Evolutionary conservation across 495 filamentous ascomycete genomes (phyloP), one percentile per base, ranked within the genome.

Genomic region (Aspergillus kassunensis): DNA sequence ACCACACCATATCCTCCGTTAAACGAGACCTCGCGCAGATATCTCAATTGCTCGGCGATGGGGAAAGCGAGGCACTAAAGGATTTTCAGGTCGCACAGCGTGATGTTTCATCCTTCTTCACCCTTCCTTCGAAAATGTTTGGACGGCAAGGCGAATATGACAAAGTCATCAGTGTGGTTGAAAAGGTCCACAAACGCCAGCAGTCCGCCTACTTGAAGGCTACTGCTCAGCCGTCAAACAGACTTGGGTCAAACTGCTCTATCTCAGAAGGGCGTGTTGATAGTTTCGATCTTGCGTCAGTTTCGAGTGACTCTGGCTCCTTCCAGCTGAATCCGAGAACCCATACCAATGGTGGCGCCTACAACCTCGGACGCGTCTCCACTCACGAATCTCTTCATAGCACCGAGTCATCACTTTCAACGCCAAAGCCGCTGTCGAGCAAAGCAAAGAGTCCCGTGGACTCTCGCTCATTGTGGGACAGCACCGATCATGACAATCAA

Each of bases 71-170:
- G 46, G 80, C 79, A 0, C 68, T 95, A 44, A 80, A 78, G 51
- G 76, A 84, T 20, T 95, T 88, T 64, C 68, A 80, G 46, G 81
- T 91, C 52, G 90, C 80, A 33, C 79, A 82, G 16, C 85, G 81
- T 40, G 90, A 95, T 63, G 78, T 93, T 1, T 92, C 89, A 2
- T 91, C 88, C 2, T 91, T 90, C 59, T 96, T 95, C 64, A 85
- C 86, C 44, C 78, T 95, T 11, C 90, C 90, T 3, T 79, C 80
- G 2, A 67, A 70, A n/a, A 89, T 90, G 80, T 83, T 93, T 50
- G 90, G 91, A 15, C 80, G 90, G 50, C 76, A 82, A 45, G 71
- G 82, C 54, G 90, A 95, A 60, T 82, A 81, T 37, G 68, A 81
- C 16, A 78, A 75, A 49, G 80, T 95, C 10, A 67, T 91, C 5